Evolutionary conservation across 2,329 filamentous ascomycete genomes (phyloP).

Genomic region (Ophiostoma angusticollis): DNA sequence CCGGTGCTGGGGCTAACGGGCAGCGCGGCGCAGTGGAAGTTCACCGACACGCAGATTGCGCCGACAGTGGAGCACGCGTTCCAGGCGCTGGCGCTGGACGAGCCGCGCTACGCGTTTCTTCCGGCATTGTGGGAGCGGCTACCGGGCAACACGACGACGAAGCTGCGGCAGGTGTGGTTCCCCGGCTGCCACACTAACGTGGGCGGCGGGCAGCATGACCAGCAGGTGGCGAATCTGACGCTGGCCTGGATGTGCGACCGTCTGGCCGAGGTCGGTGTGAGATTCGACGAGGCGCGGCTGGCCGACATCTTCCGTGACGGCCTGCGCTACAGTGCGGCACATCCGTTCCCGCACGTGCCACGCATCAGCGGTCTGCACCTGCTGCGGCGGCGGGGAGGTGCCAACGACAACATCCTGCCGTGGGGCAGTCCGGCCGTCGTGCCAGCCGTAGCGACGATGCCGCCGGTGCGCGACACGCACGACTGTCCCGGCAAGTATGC

Average conservation of each 20-base stretch:
- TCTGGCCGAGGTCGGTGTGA: slow-evolving; percentile 21
- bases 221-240: slow-evolving; percentile 21
- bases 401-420: too few relatives aligned
- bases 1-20: slow-evolving; percentile 26
- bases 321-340: slow-evolving; percentile 21
- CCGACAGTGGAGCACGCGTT: slow-evolving; percentile 33
- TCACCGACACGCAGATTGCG: slow-evolving; percentile 31
- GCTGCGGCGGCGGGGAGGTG: too few relatives aligned
- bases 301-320: slow-evolving; percentile 16
- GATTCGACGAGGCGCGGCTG: slow-evolving; percentile 19
- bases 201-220: slow-evolving; percentile 42
- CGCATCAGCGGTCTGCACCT: too few relatives aligned
- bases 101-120: slow-evolving; percentile 28
- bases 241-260: slow-evolving; percentile 26
- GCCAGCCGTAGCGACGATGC: slow-evolving; percentile 10
- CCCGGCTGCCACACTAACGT: slow-evolving; percentile 50
- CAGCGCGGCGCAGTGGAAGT: slow-evolving; percentile 22
- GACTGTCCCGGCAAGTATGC: slow-evolving; percentile 18
- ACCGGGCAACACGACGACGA: slow-evolving; percentile 17
- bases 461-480: slow-evolving; percentile 14
- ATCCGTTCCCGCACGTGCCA: slow-evolving; percentile 21
- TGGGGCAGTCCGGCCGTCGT: slow-evolving; percentile 20
- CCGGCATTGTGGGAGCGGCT: slow-evolving; percentile 30
- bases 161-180: slow-evolving; percentile 37
- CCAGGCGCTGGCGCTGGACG: slow-evolving; percentile 37